A percentile compares a stretch with the other conserved stretches of the same genome.
These are phyloP conservation scores for Psidium guajava DNA, from an alignment of 345 rosid genomes.

Conservation along the genomic window DNA sequence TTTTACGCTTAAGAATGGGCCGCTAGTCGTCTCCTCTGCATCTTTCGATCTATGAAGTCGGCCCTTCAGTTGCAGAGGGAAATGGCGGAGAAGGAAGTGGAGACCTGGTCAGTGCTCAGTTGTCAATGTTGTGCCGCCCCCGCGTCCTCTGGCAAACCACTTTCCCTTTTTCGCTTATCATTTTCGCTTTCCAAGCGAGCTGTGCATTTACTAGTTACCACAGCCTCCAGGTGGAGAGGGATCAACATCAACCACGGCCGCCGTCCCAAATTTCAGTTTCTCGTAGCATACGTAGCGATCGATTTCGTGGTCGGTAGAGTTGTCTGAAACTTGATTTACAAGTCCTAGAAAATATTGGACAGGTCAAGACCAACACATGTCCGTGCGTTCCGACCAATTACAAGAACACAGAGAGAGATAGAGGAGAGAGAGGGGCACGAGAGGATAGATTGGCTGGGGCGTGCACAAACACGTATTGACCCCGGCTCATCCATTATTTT, in stretches of 20 bases:
- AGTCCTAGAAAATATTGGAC: no score
- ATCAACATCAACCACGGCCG: not conserved
- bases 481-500: no score
- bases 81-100: not conserved
- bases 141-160: not conserved
- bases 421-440: no score
- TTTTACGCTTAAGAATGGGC: not conserved
- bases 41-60: not conserved
- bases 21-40: not conserved
- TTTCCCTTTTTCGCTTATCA: not conserved
- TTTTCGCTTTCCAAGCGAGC: not conserved
- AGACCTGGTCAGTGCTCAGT: not conserved
- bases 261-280: not conserved
- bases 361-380: no score
- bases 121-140: not conserved
- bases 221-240: not conserved
- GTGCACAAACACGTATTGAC: no score
- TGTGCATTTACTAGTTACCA: not conserved
- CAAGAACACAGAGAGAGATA: no score
- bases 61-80: not conserved
- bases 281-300: not conserved
- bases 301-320: not conserved
- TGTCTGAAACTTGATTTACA: not conserved
- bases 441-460: no score
- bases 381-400: no score